Percentiles rank a stretch among this genome's conserved stretches.
phyloP scores from a whole-genome alignment of 148 eudicot species.

The Persicaria maculosa region DNA sequence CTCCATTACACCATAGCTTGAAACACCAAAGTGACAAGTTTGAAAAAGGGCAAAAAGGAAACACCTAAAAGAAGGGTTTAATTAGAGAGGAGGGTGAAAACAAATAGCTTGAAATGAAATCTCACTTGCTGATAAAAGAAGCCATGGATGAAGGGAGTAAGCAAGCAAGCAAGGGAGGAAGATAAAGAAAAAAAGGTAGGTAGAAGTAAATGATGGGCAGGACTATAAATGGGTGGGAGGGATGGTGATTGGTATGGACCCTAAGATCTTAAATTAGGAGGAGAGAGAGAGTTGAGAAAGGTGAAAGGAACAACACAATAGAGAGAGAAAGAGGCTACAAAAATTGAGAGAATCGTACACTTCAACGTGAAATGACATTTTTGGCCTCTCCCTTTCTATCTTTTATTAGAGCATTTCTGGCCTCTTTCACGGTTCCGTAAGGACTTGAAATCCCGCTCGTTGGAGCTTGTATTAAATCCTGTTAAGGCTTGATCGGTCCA shows the following conservation, averaged over 20 bases:
- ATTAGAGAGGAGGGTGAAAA: not conserved
- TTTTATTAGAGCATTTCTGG: not conserved
- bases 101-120: not conserved
- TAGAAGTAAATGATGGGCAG: not conserved
- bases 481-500: too few relatives aligned
- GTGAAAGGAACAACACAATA: not conserved
- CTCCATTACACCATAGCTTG: not conserved
- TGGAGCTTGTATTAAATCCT: too few relatives aligned
- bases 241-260: constrained; percentile 6
- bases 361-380: not conserved
- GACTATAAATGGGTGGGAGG: not conserved
- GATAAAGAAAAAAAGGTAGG: not conserved
- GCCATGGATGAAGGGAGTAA: not conserved
- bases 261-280: not conserved
- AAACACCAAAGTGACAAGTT: not conserved
- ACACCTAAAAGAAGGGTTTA: too few relatives aligned
- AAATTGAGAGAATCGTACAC: not conserved
- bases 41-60: not conserved
- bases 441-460: too few relatives aligned
- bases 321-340: not conserved
- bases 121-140: not conserved
- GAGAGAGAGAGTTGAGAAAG: constrained; percentile 2
- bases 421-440: too few relatives aligned
- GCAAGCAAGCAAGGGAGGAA: not conserved
- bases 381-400: not conserved